A percentile compares a stretch with the other conserved stretches of the same genome.
phyloP scores from a whole-genome alignment of 2,329 filamentous ascomycete species.

The Fusarium albidum region DNA sequence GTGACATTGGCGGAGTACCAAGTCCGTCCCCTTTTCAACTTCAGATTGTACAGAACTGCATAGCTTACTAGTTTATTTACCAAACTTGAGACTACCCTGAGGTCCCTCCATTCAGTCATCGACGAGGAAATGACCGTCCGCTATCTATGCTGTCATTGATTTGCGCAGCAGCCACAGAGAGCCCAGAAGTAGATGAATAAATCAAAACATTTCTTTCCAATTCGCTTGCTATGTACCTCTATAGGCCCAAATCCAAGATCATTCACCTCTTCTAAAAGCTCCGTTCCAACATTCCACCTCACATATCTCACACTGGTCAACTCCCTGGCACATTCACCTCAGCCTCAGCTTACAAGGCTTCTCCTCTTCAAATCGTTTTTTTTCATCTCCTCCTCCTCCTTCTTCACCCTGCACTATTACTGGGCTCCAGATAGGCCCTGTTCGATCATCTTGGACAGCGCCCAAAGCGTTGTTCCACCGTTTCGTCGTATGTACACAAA shows the following conservation, averaged over 20 bases:
- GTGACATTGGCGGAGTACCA: conserved; percentile 7
- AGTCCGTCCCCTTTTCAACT: background rate
- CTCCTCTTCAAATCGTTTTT: too few species aligned
- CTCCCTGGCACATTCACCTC: conserved; percentile 1
- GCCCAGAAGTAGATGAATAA: background rate
- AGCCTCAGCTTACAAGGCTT: background rate
- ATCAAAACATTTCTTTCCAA: conserved; percentile 25
- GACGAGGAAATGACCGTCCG: background rate
- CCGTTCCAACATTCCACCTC: conserved; percentile 1
- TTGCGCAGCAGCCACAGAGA: background rate
- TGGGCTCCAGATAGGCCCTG: conserved; percentile 7
- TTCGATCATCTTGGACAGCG: conserved; percentile 17
- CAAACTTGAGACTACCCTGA: conserved; percentile 15
- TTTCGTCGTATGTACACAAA: conserved; percentile 38
- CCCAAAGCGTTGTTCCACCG: conserved; percentile 13
- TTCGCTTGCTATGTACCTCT: conserved; percentile 38
- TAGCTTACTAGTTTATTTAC: conserved; percentile 14
- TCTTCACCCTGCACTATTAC: conserved; percentile 16
- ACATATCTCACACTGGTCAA: background rate
- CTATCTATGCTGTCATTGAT: background rate
- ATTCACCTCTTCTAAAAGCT: conserved; percentile 26
- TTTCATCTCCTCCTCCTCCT: conserved; percentile 6
- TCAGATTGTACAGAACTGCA: conserved; percentile 22
- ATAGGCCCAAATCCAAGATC: conserved; percentile 28
- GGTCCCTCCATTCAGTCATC: background rate